These are phyloP conservation scores for Hortiboletus flavorubellus DNA, from an alignment of 768 basidiomycete genomes.

Conservation along the genomic window DNA sequence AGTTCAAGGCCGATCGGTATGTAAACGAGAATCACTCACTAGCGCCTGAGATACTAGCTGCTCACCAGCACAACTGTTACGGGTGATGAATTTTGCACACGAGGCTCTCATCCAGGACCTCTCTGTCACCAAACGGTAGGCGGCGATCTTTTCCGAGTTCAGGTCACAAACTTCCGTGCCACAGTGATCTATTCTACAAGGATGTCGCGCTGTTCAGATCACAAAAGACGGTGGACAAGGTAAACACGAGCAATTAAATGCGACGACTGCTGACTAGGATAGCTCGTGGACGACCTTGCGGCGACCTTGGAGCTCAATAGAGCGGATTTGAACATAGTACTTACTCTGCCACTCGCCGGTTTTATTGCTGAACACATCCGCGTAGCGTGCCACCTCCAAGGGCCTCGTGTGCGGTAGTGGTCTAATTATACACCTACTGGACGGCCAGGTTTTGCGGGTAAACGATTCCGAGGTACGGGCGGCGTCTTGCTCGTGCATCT, in stretches of 20 bases:
- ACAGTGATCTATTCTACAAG: conserved; percentile 85
- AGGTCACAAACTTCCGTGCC: not conserved
- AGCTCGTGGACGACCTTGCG: conserved; percentile 90
- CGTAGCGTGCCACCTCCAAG: conserved; percentile 83
- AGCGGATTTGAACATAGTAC: conserved; percentile 76
- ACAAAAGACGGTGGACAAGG: conserved; percentile 78
- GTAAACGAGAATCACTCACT: not conserved
- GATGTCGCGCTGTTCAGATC: conserved; percentile 75
- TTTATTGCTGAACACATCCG: conserved; percentile 5
- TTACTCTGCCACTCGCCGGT: not conserved
- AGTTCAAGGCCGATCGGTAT: conserved; percentile 44
- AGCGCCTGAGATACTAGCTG: not conserved
- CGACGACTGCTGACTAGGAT: not conserved
- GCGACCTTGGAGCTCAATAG: conserved; percentile 75
- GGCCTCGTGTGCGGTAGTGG: conserved; percentile 77
- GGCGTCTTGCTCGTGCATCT: not conserved
- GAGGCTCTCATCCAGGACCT: conserved; percentile 54
- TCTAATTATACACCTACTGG: conserved; percentile 53
- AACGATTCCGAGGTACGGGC: conserved; percentile 57
- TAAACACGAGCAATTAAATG: conserved; percentile 28
- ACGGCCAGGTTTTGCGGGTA: conserved; percentile 48
- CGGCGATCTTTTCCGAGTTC: conserved; percentile 3
- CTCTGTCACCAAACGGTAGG: conserved; percentile 63
- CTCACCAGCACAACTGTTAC: conserved; percentile 61
- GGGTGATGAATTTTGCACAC: conserved; percentile 65